A percentile compares a stretch with the other conserved stretches of the same genome.
Conservation (phyloP, 2,329 filamentous ascomycete genomes). For the Aspergillus fischeri region DNA sequence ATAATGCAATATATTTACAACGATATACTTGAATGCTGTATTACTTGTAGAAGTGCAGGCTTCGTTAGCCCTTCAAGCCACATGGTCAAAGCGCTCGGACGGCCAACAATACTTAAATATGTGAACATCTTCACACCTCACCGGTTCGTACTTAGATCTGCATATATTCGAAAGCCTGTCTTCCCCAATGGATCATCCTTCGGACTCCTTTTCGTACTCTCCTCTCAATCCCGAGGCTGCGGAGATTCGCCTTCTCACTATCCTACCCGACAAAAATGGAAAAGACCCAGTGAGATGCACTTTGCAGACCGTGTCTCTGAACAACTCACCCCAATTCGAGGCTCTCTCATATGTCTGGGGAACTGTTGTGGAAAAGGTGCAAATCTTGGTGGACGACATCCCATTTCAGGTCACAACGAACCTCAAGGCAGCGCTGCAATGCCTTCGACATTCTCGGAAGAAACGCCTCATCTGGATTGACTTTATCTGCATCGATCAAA, state of each 20-base stretch:
- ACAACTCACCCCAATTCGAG: slow-evolving; percentile 2
- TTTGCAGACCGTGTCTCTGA: slow-evolving; percentile 3
- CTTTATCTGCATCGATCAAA: slow-evolving; percentile 6
- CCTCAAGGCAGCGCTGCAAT: background rate
- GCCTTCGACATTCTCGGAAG: background rate
- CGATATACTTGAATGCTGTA: no score
- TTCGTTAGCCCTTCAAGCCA: no score
- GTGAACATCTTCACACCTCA: background rate
- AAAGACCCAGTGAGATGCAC: background rate
- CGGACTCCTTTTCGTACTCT: background rate
- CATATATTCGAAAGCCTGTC: background rate
- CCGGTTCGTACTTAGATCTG: no score
- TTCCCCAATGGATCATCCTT: background rate
- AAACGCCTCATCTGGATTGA: slow-evolving; percentile 1
- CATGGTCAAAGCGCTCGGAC: no score
- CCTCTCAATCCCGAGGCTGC: background rate
- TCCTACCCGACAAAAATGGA: background rate
- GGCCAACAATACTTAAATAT: no score
- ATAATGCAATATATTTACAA: no score
- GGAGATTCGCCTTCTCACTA: slow-evolving; percentile 4
- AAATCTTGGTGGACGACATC: background rate
- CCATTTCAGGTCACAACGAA: background rate
- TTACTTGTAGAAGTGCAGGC: no score
- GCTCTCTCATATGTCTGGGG: slow-evolving; percentile 8
- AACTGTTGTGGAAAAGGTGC: background rate